Evolutionary conservation across 306 rosid genomes (phyloP), one percentile per base, ranked within the genome.

Genomic region (Trifolium repens): DNA sequence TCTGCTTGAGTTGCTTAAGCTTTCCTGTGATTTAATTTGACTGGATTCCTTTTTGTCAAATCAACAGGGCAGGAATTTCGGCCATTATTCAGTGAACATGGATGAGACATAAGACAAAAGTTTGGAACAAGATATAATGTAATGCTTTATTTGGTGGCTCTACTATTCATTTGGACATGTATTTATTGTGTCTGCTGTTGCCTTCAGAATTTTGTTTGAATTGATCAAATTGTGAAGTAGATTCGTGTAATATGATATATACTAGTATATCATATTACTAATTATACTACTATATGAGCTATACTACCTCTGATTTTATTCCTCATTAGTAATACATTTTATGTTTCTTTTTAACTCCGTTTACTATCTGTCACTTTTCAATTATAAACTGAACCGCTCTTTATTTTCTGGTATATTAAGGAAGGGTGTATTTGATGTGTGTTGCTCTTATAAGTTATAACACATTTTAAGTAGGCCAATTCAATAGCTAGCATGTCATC

Each of bases 1-100:
- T 43, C 14, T 12, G n/a, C 52, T 46, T 46, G 52, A 46, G 52
- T 46, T 46, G 24, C 26, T 32, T 32, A 32, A 32, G 35, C 35
- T 52, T 52, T 52, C 26, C 58, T 52, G 24, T 53, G 3, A 17
- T 24, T 12, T 58, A 12, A 12, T 58, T 44, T 78, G 43, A 19
- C 6, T 24, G 14, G 40, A 54, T 34, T 64, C 49, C 22, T 73
- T 37, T 39, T 14, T 58, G 43, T 11, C n/a, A 13, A 59, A 11
- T 65, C 73, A 24, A 76, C 96, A 94, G 98, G 91, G 93, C 43
- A 86, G 82, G 82, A 90, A 94, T 77, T 69, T 86, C 40, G 97
- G 96, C 53, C 97, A 82, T 79, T 94, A 77, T 35, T 89, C 96
- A 12, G 89, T 80, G 32, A 63, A 82, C 54, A n/a, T 16, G 74